A percentile compares a stretch with the other conserved stretches of the same genome.
Conservation (phyloP, 139 green algal species). For the Zygnema circumcarinatum region DNA sequence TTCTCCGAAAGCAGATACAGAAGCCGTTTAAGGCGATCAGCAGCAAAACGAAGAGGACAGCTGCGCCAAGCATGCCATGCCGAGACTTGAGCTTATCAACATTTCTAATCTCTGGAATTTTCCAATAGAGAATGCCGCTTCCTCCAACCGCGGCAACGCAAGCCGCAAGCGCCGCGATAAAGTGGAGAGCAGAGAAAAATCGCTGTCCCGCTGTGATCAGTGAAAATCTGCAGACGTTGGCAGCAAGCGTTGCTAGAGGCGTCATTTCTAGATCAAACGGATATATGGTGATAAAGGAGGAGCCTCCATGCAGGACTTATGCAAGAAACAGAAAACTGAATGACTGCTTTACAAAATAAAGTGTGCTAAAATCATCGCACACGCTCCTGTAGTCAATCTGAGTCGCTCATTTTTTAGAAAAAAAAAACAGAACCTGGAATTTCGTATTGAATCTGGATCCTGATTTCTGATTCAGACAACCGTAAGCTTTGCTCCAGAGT, state of each 20-base stretch:
- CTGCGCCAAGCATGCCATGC: not conserved
- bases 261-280: not conserved
- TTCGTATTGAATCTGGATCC: too few species aligned
- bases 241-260: not conserved
- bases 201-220: not conserved
- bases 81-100: not conserved
- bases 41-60: not conserved
- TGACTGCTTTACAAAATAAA: not conserved
- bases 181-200: not conserved
- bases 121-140: not conserved
- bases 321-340: not conserved
- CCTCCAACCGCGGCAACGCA: not conserved
- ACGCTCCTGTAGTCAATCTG: not conserved
- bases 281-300: not conserved
- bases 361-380: not conserved
- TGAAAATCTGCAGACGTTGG: not conserved
- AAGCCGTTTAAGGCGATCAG: not conserved
- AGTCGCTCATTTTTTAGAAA: too few species aligned
- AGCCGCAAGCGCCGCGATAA: not conserved
- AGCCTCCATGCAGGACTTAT: not conserved
- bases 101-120: not conserved
- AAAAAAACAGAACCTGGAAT: too few species aligned
- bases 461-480: too few species aligned
- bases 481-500: not conserved
- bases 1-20: not conserved